Evolutionary conservation across 2,329 filamentous ascomycete genomes (phyloP), one percentile per base, ranked within the genome.

Genomic region (Claviceps pazoutovae): DNA sequence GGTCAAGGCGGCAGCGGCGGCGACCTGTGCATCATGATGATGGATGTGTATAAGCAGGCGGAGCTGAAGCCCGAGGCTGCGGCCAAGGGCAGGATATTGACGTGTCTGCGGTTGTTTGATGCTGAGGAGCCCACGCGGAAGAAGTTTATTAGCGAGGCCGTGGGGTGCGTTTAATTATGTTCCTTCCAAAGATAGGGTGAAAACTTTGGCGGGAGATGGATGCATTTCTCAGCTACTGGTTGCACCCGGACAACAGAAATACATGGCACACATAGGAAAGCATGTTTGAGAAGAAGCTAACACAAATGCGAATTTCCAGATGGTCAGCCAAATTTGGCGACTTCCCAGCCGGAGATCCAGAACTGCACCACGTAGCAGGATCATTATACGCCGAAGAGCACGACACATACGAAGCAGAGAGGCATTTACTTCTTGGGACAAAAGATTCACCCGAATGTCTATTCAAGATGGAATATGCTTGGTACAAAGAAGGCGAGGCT

Each of bases 1-100:
- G 88, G 88, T n/a, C 90, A 96, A 68, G 89, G 89, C 51, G 90
- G 90, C 38, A 94, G 87, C 58, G 93, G 91, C 53, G 91, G 90
- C 47, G 93, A 98, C 65, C 71, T 98, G 55, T 87, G 86, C 62
- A 77, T 93, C 63, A 80, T 95, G 70, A 74, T 98, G 56, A 77
- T 95, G 57, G 93, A 96, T 56, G 88, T 95, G 51, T 95, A 94
- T 74, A 84, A 83, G 64, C 90, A 95, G 71, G 88, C 86, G 4
- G 84, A 86, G 68, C 77, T 90, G 61, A 82, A 79, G 70, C 82
- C 84, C 16, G 86, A 95, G 66, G 74, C 83, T n/a, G 74, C 72
- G 47, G 82, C 78, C 66, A 88, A 88, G 69, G 86, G 82, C 55
- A 78, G 84, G 56, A 70, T 97, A 51, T 71, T 97, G 61, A 84